Evolutionary conservation across 2,329 filamentous ascomycete genomes (phyloP).

Genomic region (Cladophialophora immunda): DNA sequence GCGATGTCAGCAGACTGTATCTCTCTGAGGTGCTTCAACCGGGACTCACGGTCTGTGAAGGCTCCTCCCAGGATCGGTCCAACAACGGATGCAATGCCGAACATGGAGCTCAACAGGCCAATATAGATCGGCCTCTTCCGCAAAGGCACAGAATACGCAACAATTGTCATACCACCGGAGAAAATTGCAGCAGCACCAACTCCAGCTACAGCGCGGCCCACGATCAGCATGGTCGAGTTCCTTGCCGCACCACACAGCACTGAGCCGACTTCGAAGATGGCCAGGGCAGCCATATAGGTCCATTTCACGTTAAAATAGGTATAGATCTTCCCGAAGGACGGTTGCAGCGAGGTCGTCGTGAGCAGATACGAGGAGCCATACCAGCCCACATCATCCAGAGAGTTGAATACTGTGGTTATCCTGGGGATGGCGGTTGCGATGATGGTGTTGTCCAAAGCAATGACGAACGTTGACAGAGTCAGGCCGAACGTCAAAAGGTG

Average conservation of each 20-base stretch:
- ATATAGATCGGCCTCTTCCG: constrained; percentile 42
- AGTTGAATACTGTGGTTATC: constrained; percentile 44
- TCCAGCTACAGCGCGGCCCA: constrained; percentile 44
- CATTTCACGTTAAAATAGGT: constrained; percentile 43
- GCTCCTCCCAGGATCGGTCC: constrained; percentile 54
- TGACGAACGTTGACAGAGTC: constrained; percentile 43
- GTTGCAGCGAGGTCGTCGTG: constrained; percentile 42
- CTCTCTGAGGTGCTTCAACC: background rate
- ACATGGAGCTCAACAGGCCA: constrained; percentile 63
- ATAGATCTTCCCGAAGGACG: constrained; percentile 43
- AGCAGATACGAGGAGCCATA: constrained; percentile 43
- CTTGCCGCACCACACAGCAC: constrained; percentile 42
- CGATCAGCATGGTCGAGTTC: constrained; percentile 42
- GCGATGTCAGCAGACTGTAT: background rate
- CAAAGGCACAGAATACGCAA: constrained; percentile 40
- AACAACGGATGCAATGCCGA: constrained; percentile 60
- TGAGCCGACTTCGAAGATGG: constrained; percentile 42
- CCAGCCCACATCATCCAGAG: constrained; percentile 43
- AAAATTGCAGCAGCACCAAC: constrained; percentile 42
- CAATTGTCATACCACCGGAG: constrained; percentile 43
- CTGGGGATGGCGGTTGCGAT: constrained; percentile 43
- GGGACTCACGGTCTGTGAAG: constrained; percentile 51
- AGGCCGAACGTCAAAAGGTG: constrained; percentile 40
- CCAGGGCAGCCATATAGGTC: constrained; percentile 40
- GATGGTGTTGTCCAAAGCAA: constrained; percentile 45